These are phyloP conservation scores for Aphanomyces euteiches DNA, from an alignment of 352 stramenopile genomes.

Conservation along the genomic window DNA sequence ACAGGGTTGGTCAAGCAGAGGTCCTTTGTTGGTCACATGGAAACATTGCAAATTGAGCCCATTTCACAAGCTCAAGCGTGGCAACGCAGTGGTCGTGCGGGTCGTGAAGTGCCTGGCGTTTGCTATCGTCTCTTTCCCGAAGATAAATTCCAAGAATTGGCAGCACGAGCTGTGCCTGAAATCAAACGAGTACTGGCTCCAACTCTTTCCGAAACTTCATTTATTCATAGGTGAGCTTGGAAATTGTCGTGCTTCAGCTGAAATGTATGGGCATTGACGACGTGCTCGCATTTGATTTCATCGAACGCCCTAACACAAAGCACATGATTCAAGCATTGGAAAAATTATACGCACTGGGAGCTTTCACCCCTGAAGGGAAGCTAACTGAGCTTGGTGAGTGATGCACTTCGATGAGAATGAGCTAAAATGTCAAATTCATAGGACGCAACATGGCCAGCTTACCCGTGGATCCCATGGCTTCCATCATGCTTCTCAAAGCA, in stretches of 20 bases:
- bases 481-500: slow-evolving; percentile 82
- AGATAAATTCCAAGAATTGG: slow-evolving; percentile 79
- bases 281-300: slow-evolving; percentile 85
- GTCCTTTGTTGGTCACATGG: slow-evolving; percentile 85
- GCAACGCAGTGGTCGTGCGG: slow-evolving; percentile 86
- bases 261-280: slow-evolving; percentile 84
- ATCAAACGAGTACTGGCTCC: slow-evolving; percentile 54
- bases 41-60: slow-evolving; percentile 81
- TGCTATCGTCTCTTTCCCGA: slow-evolving; percentile 84
- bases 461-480: slow-evolving; percentile 85
- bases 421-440: background rate
- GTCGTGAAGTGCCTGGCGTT: slow-evolving; percentile 72
- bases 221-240: slow-evolving; percentile 51
- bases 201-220: background rate
- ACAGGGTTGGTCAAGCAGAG: slow-evolving; percentile 84
- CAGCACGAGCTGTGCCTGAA: slow-evolving; percentile 67
- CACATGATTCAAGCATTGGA: slow-evolving; percentile 78
- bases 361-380: slow-evolving; percentile 56
- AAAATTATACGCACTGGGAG: slow-evolving; percentile 73
- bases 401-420: background rate
- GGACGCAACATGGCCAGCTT: slow-evolving; percentile 78
- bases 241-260: slow-evolving; percentile 79
- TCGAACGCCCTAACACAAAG: slow-evolving; percentile 75
- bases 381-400: slow-evolving; percentile 55
- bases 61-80: slow-evolving; percentile 89